A percentile compares a stretch with the other conserved stretches of the same genome.
These are phyloP conservation scores for Nectriaceae sp. DNA, from an alignment of 2,329 filamentous ascomycete species.

Conservation along the genomic window DNA sequence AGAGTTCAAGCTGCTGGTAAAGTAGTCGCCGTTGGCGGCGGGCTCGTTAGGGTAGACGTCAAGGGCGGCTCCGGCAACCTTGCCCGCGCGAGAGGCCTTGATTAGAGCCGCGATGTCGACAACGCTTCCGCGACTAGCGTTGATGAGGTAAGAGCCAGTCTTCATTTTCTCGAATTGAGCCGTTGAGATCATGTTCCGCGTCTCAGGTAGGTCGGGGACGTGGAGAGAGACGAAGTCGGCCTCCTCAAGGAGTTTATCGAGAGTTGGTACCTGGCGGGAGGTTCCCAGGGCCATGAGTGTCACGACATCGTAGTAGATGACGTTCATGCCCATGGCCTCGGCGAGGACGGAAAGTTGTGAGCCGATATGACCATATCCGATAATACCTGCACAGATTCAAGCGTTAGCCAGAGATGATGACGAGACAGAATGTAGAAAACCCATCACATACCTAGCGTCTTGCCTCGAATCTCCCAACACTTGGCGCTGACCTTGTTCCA, in stretches of 20 bases:
- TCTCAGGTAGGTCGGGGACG: slow-evolving; percentile 91
- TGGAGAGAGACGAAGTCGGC: slow-evolving; percentile 95
- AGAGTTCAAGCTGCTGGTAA: slow-evolving; percentile 77
- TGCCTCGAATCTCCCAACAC: slow-evolving; percentile 98
- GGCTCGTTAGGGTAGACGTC: slow-evolving; percentile 97
- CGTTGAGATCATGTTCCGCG: slow-evolving; percentile 86
- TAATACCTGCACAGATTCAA: slow-evolving; percentile 61
- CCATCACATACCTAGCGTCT: slow-evolving; percentile 73
- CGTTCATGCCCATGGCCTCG: slow-evolving; percentile 96
- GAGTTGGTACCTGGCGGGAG: slow-evolving; percentile 75
- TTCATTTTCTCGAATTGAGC: slow-evolving; percentile 87
- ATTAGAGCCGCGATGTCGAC: slow-evolving; percentile 93
- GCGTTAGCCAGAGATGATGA: slow-evolving; percentile 1
- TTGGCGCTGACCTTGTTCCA: slow-evolving; percentile 98
- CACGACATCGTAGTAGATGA: slow-evolving; percentile 95
- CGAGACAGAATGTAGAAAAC: too few relatives aligned
- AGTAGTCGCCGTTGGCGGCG: slow-evolving; percentile 91
- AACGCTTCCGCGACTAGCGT: slow-evolving; percentile 90
- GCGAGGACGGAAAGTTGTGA: slow-evolving; percentile 93
- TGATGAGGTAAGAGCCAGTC: slow-evolving; percentile 89
- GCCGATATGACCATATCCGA: slow-evolving; percentile 97
- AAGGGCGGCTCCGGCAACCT: slow-evolving; percentile 90
- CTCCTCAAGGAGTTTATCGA: slow-evolving; percentile 74
- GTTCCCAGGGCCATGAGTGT: slow-evolving; percentile 95
- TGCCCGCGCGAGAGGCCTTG: slow-evolving; percentile 80